These are phyloP conservation scores for Aspergillus affinis DNA, from an alignment of 495 filamentous ascomycete species.

Conservation along the genomic window DNA sequence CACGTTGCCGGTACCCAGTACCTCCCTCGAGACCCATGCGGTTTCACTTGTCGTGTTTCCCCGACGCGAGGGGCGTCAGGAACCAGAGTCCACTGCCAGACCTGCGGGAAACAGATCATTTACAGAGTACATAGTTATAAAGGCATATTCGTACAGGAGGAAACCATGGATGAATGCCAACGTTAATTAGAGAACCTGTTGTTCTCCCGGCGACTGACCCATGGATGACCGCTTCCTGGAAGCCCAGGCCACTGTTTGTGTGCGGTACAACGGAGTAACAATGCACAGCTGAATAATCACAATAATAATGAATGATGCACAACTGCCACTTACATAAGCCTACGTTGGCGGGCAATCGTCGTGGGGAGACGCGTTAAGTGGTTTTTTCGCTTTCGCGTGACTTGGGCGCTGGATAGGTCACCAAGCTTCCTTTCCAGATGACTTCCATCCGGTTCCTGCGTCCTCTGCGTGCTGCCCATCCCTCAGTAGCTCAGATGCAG, in stretches of 20 bases:
- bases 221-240: no score
- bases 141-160: neutral
- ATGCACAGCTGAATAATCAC: no score
- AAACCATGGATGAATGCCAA: neutral
- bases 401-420: constrained; percentile 1
- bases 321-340: constrained; percentile 11
- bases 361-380: constrained; percentile 38
- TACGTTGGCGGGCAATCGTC: constrained; percentile 21
- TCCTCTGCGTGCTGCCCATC: no score
- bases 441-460: constrained; percentile 11
- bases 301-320: no score
- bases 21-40: no score
- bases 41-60: no score
- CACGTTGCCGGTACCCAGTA: neutral
- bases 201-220: no score
- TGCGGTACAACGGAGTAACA: no score
- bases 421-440: constrained; percentile 2
- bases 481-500: constrained; percentile 21
- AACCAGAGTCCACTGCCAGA: neutral
- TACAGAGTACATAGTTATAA: no score
- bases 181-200: no score
- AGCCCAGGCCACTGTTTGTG: no score
- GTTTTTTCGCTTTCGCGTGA: constrained; percentile 27
- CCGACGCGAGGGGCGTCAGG: no score
- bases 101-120: neutral